A percentile compares a stretch with the other conserved stretches of the same genome.
Evolutionary conservation across 208 protist species (phyloP).

Genomic region (Wallacemonas sp.): DNA sequence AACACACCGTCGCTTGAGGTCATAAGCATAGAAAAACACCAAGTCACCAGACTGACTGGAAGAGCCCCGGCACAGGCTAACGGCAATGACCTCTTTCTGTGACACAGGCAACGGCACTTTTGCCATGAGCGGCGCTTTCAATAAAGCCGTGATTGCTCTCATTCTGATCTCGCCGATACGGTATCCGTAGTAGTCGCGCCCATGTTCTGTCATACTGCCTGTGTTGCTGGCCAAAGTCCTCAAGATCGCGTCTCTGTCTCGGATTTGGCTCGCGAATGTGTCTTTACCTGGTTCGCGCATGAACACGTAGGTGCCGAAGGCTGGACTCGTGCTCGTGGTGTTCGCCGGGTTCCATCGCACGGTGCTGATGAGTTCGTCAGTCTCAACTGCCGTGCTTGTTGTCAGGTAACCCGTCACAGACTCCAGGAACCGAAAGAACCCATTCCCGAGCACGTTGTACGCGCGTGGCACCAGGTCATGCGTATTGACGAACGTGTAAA

Average conservation of each 20-base stretch:
- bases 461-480: neutral
- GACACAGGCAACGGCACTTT: neutral
- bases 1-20: neutral
- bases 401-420: neutral
- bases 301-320: neutral
- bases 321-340: neutral
- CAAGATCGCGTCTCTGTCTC: neutral
- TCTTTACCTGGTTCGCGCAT: neutral
- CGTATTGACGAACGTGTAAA: neutral
- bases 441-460: neutral
- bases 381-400: neutral
- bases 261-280: neutral
- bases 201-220: neutral
- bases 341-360: neutral
- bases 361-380: neutral
- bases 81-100: neutral
- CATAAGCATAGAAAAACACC: neutral
- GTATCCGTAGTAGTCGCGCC: neutral
- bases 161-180: neutral
- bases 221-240: neutral
- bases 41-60: neutral
- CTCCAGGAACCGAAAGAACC: neutral
- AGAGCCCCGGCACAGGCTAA: neutral
- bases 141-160: neutral
- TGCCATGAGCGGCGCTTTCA: neutral